Base-by-base conservation (phyloP, 495 filamentous ascomycete species). In the Daldinia grandis region DNA sequence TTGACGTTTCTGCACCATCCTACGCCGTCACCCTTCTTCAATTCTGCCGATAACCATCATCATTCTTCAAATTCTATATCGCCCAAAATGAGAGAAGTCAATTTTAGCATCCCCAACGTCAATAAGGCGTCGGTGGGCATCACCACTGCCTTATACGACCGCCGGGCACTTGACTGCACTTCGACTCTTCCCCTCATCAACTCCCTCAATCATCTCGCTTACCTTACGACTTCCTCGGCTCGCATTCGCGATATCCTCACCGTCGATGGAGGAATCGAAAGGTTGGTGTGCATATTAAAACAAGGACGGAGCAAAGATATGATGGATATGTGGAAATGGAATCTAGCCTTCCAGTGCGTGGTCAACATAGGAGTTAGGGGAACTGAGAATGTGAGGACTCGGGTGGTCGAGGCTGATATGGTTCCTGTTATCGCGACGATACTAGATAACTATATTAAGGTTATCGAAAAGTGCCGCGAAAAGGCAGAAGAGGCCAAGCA, bases 251-350 rank as follows among this genome's bases (percentile, higher is more conserved):
- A 99, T 76, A 99, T 99, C 66, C 87, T 99, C 56, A 97, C 94
- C 37, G 92, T 99, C 79, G 95, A 99, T 91, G 95, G 95, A 79
- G 95, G 95, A 53, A 93, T 98, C 75, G 95, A 99, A 85, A 81
- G 95, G 69, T 82, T 99, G 69, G 93, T 99, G 77, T 97, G 93
- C 86, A 98, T 99, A 77, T 87, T 99, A 76, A 99, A 99, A 81
- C 92, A 95, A 79, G 95, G 95, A 68, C 86, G 94, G 78, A 97
- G 92, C 76, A 93, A 93, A 83, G 94, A 98, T 78, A 88, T 97
- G 89, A 97, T 98, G 94, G 94, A 97, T 76, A 96, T 96, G 92
- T 99, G 95, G 96, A 98, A 98, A 83, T 99, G 95, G 95, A 99
- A 97, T 76, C 85, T 99, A 58, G 95, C 95, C 47, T 98, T 99